These are phyloP conservation scores for Lodderomyces orthopsilosis DNA, from an alignment of 1,139 yeast genomes.

Conservation along the genomic window DNA sequence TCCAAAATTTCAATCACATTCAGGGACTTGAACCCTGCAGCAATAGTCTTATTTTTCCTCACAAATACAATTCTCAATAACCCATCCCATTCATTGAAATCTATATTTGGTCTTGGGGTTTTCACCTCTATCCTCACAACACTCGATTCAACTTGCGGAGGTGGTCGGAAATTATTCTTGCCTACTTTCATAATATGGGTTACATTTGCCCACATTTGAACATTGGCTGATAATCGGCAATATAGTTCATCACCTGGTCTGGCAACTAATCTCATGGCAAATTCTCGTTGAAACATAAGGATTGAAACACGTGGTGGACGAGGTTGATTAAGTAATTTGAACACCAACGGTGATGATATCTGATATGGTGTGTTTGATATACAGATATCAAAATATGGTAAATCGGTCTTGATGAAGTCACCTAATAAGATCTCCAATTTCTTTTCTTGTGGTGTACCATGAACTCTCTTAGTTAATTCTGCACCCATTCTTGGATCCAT, in stretches of 20 bases:
- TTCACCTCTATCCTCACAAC: constrained; percentile 93
- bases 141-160: constrained; percentile 97
- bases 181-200: constrained; percentile 99
- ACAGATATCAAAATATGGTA: constrained; percentile 94
- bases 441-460: constrained; percentile 90
- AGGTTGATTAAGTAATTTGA: constrained; percentile 86
- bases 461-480: constrained; percentile 94
- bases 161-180: constrained; percentile 93
- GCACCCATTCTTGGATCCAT: constrained; percentile 99
- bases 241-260: constrained; percentile 93
- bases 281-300: constrained; percentile 97
- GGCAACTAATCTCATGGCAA: constrained; percentile 88
- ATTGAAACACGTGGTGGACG: constrained; percentile 93
- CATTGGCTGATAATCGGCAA: constrained; percentile 92
- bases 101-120: constrained; percentile 86
- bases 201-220: constrained; percentile 99
- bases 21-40: constrained; percentile 86
- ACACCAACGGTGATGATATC: constrained; percentile 93
- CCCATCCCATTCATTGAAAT: constrained; percentile 97
- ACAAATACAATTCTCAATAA: constrained; percentile 85
- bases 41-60: constrained; percentile 86
- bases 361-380: constrained; percentile 98
- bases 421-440: constrained; percentile 89
- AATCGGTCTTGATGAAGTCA: constrained; percentile 92
- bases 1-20: constrained; percentile 84